Evolutionary conservation across 352 stramenopile genomes (phyloP).

Genomic region (Globisporangium parvum): DNA sequence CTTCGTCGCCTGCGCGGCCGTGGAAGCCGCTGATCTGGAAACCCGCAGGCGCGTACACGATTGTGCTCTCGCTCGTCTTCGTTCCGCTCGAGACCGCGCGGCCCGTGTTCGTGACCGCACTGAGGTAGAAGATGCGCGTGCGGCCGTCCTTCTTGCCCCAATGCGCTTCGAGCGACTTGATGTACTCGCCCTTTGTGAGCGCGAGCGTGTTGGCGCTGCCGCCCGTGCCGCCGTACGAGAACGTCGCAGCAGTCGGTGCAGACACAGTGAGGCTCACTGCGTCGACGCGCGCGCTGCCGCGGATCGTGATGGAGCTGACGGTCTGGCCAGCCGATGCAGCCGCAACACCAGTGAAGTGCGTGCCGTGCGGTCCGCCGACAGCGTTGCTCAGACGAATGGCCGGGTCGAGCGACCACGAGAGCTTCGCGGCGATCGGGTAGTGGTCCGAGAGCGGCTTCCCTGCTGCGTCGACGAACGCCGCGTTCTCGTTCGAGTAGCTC

Average conservation of each 20-base stretch:
- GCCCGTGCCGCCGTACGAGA: slow-evolving; percentile 32
- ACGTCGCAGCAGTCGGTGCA: slow-evolving; percentile 9
- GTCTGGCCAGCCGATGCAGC: slow-evolving; percentile 18
- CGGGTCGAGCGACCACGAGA: slow-evolving; percentile 29
- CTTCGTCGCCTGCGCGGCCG: slow-evolving; percentile 27
- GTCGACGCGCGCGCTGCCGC: slow-evolving; percentile 28
- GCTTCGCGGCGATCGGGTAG: slow-evolving; percentile 34
- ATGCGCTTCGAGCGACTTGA: slow-evolving; percentile 39
- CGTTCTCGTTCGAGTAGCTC: slow-evolving; percentile 38
- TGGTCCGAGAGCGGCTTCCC: slow-evolving; percentile 40
- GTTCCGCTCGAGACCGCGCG: slow-evolving; percentile 25
- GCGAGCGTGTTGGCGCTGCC: slow-evolving; percentile 29
- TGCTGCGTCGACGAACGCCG: slow-evolving; percentile 26
- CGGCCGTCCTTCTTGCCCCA: slow-evolving; percentile 30
- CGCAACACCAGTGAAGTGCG: slow-evolving; percentile 29
- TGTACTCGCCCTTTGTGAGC: slow-evolving; percentile 31
- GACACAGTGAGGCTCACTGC: slow-evolving; percentile 27
- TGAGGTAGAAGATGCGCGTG: slow-evolving; percentile 43
- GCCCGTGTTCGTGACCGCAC: slow-evolving; percentile 27
- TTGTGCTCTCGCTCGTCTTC: slow-evolving; percentile 24
- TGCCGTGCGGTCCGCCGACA: slow-evolving; percentile 31
- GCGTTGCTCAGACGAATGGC: slow-evolving; percentile 27
- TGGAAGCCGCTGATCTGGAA: slow-evolving; percentile 50
- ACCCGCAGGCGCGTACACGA: slow-evolving; percentile 24
- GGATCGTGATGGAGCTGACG: slow-evolving; percentile 29